Evolutionary conservation across 1,284 basidiomycete species (phyloP).

Genomic region (Ceratobasidium sp.): DNA sequence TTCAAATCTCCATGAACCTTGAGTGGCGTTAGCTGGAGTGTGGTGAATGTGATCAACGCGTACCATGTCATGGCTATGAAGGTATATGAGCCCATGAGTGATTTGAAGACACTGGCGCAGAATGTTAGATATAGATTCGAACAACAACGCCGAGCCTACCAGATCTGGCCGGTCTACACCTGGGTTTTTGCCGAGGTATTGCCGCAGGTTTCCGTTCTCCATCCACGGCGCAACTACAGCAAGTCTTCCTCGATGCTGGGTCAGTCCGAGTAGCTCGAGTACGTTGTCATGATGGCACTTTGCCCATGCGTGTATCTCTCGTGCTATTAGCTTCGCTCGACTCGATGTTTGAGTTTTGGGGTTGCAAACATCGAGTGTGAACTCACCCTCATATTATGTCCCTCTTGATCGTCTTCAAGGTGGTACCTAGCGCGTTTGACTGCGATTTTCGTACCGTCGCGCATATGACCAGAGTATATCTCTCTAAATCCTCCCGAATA

Average conservation of each 20-base stretch:
- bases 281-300: not conserved
- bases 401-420: not conserved
- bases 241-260: not conserved
- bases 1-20: not conserved
- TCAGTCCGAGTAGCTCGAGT: not conserved
- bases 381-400: not conserved
- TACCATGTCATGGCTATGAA: not conserved
- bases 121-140: not conserved
- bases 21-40: not conserved
- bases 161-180: not conserved
- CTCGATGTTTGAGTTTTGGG: not conserved
- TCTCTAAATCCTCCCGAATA: slow-evolving; percentile 13
- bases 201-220: slow-evolving; percentile 5
- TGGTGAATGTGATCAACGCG: not conserved
- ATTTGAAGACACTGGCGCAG: not conserved
- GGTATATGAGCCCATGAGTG: not conserved
- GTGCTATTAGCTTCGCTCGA: not conserved
- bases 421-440: not conserved
- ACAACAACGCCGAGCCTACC: not conserved
- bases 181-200: slow-evolving; percentile 3
- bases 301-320: not conserved
- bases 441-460: not conserved
- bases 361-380: not conserved
- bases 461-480: not conserved
- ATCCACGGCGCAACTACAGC: not conserved